Base-by-base conservation (phyloP, 2,329 filamentous ascomycete genomes). In the Penicillium brasilianum region DNA sequence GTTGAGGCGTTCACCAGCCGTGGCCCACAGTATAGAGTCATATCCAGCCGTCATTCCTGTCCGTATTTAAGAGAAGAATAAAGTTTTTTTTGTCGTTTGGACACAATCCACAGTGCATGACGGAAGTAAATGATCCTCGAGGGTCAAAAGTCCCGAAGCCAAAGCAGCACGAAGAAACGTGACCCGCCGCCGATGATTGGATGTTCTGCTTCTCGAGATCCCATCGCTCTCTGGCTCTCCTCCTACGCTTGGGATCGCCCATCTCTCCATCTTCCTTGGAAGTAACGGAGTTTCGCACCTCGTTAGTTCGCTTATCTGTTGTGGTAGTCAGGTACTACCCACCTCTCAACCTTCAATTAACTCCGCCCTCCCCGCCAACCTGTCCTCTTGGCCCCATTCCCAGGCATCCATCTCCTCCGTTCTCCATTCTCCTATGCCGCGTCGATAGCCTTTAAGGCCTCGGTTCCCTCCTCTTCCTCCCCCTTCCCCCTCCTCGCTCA, bases 101-200 rank as follows among this genome's bases (percentile, higher is more conserved):
- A 16, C 16, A 41, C 18, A 41, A 4, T 8, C 10, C 18, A 43
- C n/a, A 20, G 14, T 30, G 25, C 22, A 48, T 48, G 44, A 30
- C 25, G 22, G 16, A n/a, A 48, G 44, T 30, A 30, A 5, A 13
- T 25, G 22, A n/a, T 30, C 10, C 4, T 43, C 39, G 39, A 41
- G 16, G 43, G 14, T 46, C 25, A 13, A 6, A 30, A 48, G 44
- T 30, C 44, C 44, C 14, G 13, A 25, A 32, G 28, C 20, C 32
- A 41, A 43, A 8, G 14, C 28, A 50, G 34, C 55, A 28, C 32
- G 39, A 50, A 48, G 60, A 50, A 69, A 70, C 68, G 68, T 69
- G 68, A 70, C 68, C 67, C 58, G 66, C 63, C 53, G 48, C 55
- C 60, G 57, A 44, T 70, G 68, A 70, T 70, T 70, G 68, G 68